Evolutionary conservation across 2,329 filamentous ascomycete genomes (phyloP), one percentile per base, ranked within the genome.

Genomic region (Fusarium liriodendri): DNA sequence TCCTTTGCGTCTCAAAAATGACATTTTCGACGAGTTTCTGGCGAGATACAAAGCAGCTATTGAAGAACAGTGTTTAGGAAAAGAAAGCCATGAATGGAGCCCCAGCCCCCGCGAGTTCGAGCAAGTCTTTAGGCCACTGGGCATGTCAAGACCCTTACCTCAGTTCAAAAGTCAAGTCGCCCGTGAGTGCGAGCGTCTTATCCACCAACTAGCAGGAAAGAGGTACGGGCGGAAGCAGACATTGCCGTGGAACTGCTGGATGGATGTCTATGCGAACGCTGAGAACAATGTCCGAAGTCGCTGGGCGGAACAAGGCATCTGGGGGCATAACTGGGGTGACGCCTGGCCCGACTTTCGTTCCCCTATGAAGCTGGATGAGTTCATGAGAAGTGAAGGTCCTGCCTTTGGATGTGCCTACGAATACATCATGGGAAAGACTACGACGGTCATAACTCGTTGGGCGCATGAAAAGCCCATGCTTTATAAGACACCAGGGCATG

Each of bases 241-340:
- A 4, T 13, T 66, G 6, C 45, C 57, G 7, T 62, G 32, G 25
- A n/a, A 54, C 27, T 16, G 5, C 6, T 42, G 20, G 14, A 50
- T 20, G 16, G 57, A 66, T 22, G n/a, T 47, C 6, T 13, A 35
- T 14, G 42, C 55, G 1, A 72, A 70, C 50, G 66, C 71, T 2
- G 66, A 70, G 25, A 74, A 72, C 57, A 72, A 74, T 20, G 62
- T 72, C 14, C 64, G 71, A 3, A 38, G 35, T 10, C 60, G 60
- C 29, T 73, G 71, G 66, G 55, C 63, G 4, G 47, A 72, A 22
- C 45, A 64, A 3, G 69, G 69, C 2, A 74, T 74, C 27, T 73
- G 69, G 66, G 62, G 54, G 8, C 47, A 65, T 6, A 35, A 27
- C 25, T 70, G 71, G 66, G 71, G 71, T 7, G 63, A 62, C 1